Conservation (phyloP, 2,329 filamentous ascomycete species). For the Sporothrix inflata region DNA sequence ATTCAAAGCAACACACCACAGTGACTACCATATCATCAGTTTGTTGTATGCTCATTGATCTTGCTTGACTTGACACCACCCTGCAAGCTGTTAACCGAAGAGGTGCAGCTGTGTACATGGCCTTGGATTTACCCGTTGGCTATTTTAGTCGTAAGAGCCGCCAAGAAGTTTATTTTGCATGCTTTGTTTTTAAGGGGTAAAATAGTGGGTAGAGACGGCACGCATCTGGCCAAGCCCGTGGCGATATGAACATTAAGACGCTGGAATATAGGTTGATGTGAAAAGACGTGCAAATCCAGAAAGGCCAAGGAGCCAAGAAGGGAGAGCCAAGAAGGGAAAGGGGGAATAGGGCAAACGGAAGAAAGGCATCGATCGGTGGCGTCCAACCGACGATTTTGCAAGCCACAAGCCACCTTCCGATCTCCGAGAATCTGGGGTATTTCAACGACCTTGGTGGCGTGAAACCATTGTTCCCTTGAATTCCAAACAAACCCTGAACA, state of each 20-base stretch:
- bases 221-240: constrained; percentile 7
- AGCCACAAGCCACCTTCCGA: neutral
- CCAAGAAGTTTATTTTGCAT: neutral
- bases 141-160: constrained; percentile 5
- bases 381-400: constrained; percentile 2
- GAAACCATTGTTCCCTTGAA: too few relatives aligned
- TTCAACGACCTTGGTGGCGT: too few relatives aligned
- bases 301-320: neutral
- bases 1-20: too few relatives aligned
- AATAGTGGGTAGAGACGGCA: neutral
- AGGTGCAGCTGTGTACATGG: neutral
- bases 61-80: too few relatives aligned
- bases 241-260: neutral
- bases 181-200: too few relatives aligned
- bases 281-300: neutral
- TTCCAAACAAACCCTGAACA: too few relatives aligned
- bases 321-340: neutral
- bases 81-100: too few relatives aligned
- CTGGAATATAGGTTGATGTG: neutral
- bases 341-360: neutral
- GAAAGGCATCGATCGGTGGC: neutral
- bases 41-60: too few relatives aligned
- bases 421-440: neutral
- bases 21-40: too few relatives aligned
- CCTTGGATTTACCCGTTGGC: neutral